phyloP scores from a whole-genome alignment of 2,329 filamentous ascomycete genomes.

The Drechslerella stenobrocha region DNA sequence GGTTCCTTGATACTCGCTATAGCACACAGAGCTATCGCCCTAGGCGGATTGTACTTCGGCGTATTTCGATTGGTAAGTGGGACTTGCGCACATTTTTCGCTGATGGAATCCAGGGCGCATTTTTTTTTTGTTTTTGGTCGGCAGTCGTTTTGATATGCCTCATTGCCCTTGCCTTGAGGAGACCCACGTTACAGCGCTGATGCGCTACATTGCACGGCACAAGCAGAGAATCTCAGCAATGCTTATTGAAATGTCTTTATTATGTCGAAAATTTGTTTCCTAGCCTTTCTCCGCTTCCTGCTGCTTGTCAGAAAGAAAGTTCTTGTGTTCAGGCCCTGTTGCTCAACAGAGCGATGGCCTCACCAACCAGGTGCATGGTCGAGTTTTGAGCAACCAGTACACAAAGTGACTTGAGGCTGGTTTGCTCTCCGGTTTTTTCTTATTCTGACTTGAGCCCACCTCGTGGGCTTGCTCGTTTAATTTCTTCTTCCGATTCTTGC shows the following conservation, averaged over 20 bases:
- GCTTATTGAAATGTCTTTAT: neutral
- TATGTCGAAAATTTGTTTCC: neutral
- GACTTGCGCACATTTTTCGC: conserved; percentile 28
- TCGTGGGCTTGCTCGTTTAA: conserved; percentile 48
- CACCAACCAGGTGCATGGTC: conserved; percentile 34
- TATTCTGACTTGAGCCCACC: conserved; percentile 13
- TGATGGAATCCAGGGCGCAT: conserved; percentile 43
- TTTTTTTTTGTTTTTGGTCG: conserved; percentile 31
- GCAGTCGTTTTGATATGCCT: conserved; percentile 37
- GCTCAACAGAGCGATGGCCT: conserved; percentile 27
- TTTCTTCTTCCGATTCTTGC: conserved; percentile 46
- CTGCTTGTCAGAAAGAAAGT: conserved; percentile 7
- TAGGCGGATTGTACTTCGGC: neutral
- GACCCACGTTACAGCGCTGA: conserved; percentile 36
- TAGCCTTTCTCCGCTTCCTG: neutral
- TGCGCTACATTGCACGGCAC: conserved; percentile 30
- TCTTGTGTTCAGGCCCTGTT: conserved; percentile 9
- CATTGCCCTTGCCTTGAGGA: conserved; percentile 45
- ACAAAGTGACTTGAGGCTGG: conserved; percentile 45
- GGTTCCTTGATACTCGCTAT: conserved; percentile 17
- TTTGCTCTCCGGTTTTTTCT: conserved; percentile 28
- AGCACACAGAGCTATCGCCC: conserved; percentile 19
- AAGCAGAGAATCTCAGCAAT: conserved; percentile 5
- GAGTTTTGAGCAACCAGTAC: conserved; percentile 18
- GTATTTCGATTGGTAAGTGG: conserved; percentile 35